Conservation (phyloP, 306 rosid genomes). For the Cotoneaster glaucophyllus region DNA sequence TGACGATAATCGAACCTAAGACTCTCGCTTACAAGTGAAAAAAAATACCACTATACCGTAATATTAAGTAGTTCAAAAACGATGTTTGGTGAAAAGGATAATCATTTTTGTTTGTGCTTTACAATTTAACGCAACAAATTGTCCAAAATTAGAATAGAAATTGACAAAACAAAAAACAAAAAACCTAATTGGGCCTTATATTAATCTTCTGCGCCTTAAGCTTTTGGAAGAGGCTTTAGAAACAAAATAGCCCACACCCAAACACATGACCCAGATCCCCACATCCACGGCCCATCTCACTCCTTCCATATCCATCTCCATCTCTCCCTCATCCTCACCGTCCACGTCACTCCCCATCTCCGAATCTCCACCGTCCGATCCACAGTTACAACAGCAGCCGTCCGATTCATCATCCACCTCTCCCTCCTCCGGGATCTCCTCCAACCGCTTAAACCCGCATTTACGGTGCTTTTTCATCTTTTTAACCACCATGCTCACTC, state of each 20-base stretch:
- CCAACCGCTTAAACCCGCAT: constrained; percentile 23
- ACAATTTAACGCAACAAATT: no score
- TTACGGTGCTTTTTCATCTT: constrained; percentile 6
- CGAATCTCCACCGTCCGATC: constrained; percentile 9
- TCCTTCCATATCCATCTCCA: constrained; percentile 27
- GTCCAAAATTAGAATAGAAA: background rate
- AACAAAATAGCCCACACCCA: constrained; percentile 48
- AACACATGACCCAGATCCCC: constrained; percentile 53
- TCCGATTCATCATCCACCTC: constrained; percentile 21
- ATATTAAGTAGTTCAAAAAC: no score
- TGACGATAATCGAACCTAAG: fast-evolving
- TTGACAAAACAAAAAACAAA: background rate
- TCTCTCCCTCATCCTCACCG: background rate
- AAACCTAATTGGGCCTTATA: constrained; percentile 1
- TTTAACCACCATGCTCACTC: constrained; percentile 19
- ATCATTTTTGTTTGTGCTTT: background rate
- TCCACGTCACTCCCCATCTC: background rate
- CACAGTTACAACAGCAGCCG: constrained; percentile 12
- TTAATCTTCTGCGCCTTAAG: constrained; percentile 25
- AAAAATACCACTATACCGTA: no score
- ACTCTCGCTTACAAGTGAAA: no score
- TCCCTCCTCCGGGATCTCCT: constrained; percentile 43
- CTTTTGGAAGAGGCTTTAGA: constrained; percentile 37
- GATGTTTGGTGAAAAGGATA: background rate
- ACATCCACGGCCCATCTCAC: constrained; percentile 43